Evolutionary conservation across 2,329 filamentous ascomycete species (phyloP).

Genomic region (Dactylellina parvicollis): DNA sequence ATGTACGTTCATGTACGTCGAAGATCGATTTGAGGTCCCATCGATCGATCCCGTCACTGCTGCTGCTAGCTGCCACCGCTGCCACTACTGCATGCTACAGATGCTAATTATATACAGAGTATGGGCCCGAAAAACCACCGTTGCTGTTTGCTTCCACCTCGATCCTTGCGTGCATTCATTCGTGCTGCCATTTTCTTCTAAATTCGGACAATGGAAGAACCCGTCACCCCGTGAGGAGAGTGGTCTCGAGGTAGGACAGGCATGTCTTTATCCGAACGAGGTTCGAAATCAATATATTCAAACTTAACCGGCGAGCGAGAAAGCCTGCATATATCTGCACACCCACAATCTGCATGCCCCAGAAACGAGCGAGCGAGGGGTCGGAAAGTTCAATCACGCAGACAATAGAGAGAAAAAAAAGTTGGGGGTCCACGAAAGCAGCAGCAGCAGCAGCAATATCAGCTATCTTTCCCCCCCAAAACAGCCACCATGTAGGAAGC

Average conservation of each 20-base stretch:
- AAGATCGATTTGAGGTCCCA: neutral
- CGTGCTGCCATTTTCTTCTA: too few relatives aligned
- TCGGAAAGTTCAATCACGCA: neutral
- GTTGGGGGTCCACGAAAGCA: conserved; percentile 17
- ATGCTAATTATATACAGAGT: conserved; percentile 19
- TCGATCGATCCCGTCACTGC: conserved; percentile 14
- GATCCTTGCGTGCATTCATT: neutral
- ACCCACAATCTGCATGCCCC: conserved; percentile 6
- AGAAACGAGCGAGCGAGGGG: conserved; percentile 17
- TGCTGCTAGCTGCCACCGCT: too few relatives aligned
- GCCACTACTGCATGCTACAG: conserved; percentile 1
- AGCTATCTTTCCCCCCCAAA: neutral
- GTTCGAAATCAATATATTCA: neutral
- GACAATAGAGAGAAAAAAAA: neutral
- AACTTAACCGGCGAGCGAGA: conserved; percentile 12
- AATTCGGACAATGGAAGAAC: neutral
- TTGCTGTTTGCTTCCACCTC: neutral
- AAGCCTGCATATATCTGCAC: neutral
- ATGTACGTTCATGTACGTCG: too few relatives aligned
- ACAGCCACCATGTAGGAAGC: conserved; percentile 21
- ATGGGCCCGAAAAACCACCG: neutral
- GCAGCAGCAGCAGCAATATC: conserved; percentile 6
- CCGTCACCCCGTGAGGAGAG: too few relatives aligned
- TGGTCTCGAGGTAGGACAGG: too few relatives aligned
- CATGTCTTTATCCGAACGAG: conserved; percentile 18